phyloP scores from a whole-genome alignment of 345 rosid species.

The Rhizophora mangle region DNA sequence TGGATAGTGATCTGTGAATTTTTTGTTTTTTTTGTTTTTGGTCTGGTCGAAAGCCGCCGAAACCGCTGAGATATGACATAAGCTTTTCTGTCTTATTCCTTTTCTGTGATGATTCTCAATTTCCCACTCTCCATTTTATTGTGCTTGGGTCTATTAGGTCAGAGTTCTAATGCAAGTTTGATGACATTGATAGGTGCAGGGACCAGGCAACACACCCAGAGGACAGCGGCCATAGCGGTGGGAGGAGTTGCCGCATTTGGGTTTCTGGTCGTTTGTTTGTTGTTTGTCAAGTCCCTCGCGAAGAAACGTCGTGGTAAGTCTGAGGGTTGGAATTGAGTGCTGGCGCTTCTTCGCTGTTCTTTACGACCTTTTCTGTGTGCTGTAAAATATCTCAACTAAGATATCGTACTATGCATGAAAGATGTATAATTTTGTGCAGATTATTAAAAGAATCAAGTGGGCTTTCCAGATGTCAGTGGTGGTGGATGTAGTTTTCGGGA shows the following conservation, averaged over 20 bases:
- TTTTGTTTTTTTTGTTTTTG: neutral
- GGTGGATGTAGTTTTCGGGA: neutral
- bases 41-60: neutral
- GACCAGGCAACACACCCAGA: constrained; percentile 50
- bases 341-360: neutral
- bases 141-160: no score
- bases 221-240: constrained; percentile 75
- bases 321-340: constrained; percentile 24
- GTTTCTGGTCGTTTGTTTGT: constrained; percentile 55
- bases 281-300: constrained; percentile 49
- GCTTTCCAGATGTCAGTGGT: neutral
- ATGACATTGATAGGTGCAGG: constrained; percentile 19
- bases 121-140: no score
- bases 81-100: neutral
- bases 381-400: neutral
- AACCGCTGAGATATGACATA: no score
- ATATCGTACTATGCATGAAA: neutral
- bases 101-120: no score
- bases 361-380: neutral
- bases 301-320: constrained; percentile 50
- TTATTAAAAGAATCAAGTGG: neutral
- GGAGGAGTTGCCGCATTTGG: constrained; percentile 80
- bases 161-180: no score
- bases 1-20: no score
- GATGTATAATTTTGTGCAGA: constrained; percentile 10